Conservation (phyloP, 441 rosid species). For the Eutrema salsugineum region DNA sequence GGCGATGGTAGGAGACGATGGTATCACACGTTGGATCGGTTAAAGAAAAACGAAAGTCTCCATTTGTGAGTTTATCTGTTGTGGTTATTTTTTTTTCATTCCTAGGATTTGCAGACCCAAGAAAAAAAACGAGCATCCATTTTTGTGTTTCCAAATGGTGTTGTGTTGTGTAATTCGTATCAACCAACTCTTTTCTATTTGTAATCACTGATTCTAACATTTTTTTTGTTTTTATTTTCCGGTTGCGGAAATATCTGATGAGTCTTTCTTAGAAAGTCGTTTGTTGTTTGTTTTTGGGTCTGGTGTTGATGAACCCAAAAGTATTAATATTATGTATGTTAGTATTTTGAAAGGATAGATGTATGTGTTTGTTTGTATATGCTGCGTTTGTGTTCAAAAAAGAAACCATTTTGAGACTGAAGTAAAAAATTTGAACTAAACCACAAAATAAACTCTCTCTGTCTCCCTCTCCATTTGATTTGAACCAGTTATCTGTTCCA, state of each 20-base stretch:
- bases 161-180: constrained; percentile 9
- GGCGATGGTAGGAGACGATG: constrained; percentile 80
- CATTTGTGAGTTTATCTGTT: constrained; percentile 17
- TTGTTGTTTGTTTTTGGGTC: background rate
- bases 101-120: constrained; percentile 4
- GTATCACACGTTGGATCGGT: constrained; percentile 89
- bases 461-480: background rate
- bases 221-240: background rate
- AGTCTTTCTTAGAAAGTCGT: background rate
- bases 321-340: background rate
- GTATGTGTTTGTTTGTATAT: background rate
- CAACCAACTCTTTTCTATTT: background rate
- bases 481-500: background rate
- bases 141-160: constrained; percentile 7
- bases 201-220: background rate
- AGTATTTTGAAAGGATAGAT: background rate
- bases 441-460: background rate
- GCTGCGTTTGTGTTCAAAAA: background rate
- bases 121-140: background rate
- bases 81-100: background rate
- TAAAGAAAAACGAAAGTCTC: constrained; percentile 26
- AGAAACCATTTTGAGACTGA: background rate
- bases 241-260: background rate
- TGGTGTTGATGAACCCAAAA: background rate
- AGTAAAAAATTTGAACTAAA: background rate